Conservation (phyloP, 106 monocot species). For the Dendrobium officinale region DNA sequence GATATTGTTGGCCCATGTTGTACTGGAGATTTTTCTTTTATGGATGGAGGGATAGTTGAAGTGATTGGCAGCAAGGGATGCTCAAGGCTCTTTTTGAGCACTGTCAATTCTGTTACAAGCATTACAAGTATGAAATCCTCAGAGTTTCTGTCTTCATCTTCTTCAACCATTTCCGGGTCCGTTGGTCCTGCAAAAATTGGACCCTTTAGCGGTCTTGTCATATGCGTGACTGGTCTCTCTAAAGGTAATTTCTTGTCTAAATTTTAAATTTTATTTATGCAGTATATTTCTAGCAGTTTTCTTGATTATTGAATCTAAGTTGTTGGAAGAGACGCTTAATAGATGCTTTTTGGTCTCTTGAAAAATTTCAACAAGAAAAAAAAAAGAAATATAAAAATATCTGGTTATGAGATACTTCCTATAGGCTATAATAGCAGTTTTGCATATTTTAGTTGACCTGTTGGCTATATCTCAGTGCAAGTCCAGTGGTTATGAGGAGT, state of each 20-base stretch:
- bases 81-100: slow-evolving; percentile 47
- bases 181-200: slow-evolving; percentile 8
- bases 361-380: not conserved
- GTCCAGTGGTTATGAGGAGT: not conserved
- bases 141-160: slow-evolving; percentile 35
- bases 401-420: too few species aligned
- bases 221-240: slow-evolving; percentile 93
- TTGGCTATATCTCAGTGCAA: not conserved
- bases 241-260: slow-evolving; percentile 52
- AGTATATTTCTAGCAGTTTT: not conserved
- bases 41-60: slow-evolving; percentile 52
- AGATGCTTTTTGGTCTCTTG: not conserved
- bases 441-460: not conserved
- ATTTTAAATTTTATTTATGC: not conserved
- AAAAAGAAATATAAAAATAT: too few species aligned
- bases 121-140: slow-evolving; percentile 18
- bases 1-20: not conserved
- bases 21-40: slow-evolving; percentile 2
- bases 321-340: not conserved
- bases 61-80: slow-evolving; percentile 72
- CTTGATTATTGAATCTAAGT: not conserved
- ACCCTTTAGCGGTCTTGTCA: slow-evolving; percentile 69
- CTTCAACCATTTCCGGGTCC: slow-evolving; percentile 14
- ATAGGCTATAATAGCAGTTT: not conserved
- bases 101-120: slow-evolving; percentile 16